phyloP scores from a whole-genome alignment of 106 monocot species.

The Dioscorea zingiberensis region DNA sequence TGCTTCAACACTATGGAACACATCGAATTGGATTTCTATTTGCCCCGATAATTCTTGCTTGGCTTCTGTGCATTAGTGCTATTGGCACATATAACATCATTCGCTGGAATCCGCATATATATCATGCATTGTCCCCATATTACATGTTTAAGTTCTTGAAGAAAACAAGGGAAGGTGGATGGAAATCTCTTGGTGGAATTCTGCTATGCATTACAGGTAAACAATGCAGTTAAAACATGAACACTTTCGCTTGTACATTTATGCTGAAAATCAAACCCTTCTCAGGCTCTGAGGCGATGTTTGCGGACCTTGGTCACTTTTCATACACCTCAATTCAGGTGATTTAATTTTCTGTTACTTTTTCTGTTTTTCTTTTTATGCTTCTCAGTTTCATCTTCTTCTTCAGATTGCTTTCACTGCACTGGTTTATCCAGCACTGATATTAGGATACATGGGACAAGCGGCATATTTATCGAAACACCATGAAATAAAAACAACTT shows the following conservation, averaged over 20 bases:
- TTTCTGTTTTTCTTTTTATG: background rate
- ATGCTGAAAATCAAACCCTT: background rate
- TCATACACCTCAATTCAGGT: constrained; percentile 40
- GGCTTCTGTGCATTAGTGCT: constrained; percentile 49
- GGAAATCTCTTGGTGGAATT: constrained; percentile 64
- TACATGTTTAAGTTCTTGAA: constrained; percentile 59
- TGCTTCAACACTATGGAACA: constrained; percentile 58
- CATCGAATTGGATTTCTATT: constrained; percentile 58
- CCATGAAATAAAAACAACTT: constrained; percentile 26
- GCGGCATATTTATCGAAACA: constrained; percentile 63
- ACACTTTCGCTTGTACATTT: background rate
- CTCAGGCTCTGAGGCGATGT: constrained; percentile 71
- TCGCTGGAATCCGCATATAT: constrained; percentile 52
- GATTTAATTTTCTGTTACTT: no score
- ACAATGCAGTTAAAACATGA: background rate
- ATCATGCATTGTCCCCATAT: constrained; percentile 50
- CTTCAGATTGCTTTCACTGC: constrained; percentile 50
- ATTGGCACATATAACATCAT: constrained; percentile 50
- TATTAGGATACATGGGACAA: constrained; percentile 77
- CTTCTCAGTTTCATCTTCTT: background rate
- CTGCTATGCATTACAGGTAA: constrained; percentile 67
- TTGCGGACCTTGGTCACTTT: constrained; percentile 68
- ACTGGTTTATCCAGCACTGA: constrained; percentile 50
- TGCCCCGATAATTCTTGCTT: constrained; percentile 44
- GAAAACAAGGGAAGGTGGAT: constrained; percentile 48